These are phyloP conservation scores for Saccharomycopsis schoenii DNA, from an alignment of 805 yeast species.

Conservation along the genomic window DNA sequence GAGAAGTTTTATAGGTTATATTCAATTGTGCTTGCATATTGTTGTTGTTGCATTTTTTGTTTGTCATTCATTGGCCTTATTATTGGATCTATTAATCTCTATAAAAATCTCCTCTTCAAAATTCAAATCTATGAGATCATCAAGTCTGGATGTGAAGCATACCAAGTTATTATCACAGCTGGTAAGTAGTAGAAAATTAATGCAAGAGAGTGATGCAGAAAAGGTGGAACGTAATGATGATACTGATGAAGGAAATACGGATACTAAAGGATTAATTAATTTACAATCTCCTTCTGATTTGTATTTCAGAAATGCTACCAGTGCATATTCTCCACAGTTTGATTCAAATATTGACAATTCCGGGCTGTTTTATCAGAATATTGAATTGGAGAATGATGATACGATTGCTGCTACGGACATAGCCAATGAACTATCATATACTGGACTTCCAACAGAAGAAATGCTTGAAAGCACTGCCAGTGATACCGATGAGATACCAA, in stretches of 20 bases:
- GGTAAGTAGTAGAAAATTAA: neutral
- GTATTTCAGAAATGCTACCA: neutral
- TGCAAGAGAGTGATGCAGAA: neutral
- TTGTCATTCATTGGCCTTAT: neutral
- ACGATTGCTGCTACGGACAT: neutral
- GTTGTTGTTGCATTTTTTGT: constrained; percentile 20
- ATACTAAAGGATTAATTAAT: neutral
- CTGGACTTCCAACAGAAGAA: neutral
- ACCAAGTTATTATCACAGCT: neutral
- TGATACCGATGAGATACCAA: neutral
- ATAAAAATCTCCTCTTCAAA: neutral
- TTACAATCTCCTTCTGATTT: neutral
- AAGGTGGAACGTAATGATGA: neutral
- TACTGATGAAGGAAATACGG: neutral
- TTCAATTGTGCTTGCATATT: constrained; percentile 33
- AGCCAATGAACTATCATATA: neutral
- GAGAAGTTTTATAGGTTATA: constrained; percentile 35
- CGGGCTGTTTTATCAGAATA: neutral
- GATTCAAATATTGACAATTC: neutral
- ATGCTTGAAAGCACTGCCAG: neutral
- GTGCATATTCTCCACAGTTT: neutral
- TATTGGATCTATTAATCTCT: constrained; percentile 8
- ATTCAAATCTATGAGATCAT: neutral
- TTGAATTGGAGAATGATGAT: neutral
- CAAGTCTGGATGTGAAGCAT: neutral